Conservation (phyloP, 2,329 filamentous ascomycete species). For the Aureobasidium sp. region DNA sequence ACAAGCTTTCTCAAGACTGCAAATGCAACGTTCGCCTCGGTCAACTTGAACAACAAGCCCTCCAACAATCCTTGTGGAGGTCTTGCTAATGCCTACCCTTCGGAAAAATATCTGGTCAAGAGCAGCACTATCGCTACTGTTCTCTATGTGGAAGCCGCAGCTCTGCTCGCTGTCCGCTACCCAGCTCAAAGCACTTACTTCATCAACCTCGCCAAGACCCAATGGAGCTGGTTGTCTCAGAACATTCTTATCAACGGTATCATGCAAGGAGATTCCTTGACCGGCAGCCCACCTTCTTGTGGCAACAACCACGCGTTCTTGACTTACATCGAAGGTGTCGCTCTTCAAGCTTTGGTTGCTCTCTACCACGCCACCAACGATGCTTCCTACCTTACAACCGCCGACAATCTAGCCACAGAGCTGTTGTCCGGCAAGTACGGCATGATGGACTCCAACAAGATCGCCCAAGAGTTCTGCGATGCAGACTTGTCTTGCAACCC, state of each 20-base stretch:
- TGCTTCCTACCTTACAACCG: constrained; percentile 28
- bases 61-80: constrained; percentile 37
- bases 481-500: constrained; percentile 7
- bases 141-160: constrained; percentile 49
- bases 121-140: constrained; percentile 52
- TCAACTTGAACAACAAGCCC: constrained; percentile 38
- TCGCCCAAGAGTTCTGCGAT: constrained; percentile 35
- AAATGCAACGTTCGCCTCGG: constrained; percentile 39
- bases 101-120: constrained; percentile 36
- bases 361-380: constrained; percentile 35
- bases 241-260: constrained; percentile 51
- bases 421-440: constrained; percentile 1
- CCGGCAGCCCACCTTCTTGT: constrained; percentile 37
- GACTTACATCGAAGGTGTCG: constrained; percentile 55
- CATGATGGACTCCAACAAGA: constrained; percentile 24
- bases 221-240: constrained; percentile 46
- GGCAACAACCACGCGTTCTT: constrained; percentile 41
- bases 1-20: constrained; percentile 22
- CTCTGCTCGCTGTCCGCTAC: constrained; percentile 48
- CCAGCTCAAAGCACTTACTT: constrained; percentile 34
- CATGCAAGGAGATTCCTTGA: constrained; percentile 14
- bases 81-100: constrained; percentile 37
- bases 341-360: constrained; percentile 52
- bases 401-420: constrained; percentile 31
- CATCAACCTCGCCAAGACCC: constrained; percentile 38